Base-by-base conservation (phyloP, 2,329 filamentous ascomycete genomes). In the Aspergillus tanneri region DNA sequence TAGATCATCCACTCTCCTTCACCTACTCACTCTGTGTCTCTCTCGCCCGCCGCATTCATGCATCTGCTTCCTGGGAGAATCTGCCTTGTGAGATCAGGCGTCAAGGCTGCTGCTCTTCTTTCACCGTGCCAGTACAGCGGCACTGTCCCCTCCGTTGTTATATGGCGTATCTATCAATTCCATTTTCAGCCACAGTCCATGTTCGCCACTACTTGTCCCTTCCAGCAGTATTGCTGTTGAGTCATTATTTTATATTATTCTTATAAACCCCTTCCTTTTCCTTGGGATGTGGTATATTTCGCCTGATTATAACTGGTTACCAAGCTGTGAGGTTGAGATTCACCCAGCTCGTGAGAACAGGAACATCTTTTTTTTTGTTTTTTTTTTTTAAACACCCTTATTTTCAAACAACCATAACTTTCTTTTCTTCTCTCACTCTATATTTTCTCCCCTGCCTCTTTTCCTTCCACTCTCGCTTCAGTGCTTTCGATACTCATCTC, bases 71-170 rank as follows among this genome's bases (percentile, higher is more conserved):
- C 50, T 54, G 47, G 45, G 51, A 56, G n/a, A 69, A 52, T 70
- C 66, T 69, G 68, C 67, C 67, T 69, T 65, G 65, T 51, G 60
- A 51, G 54, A 57, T 47, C 53, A 58, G 65, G 60, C 60, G 59
- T 65, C 56, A 60, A 56, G 53, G 52, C 49, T 48, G 56, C 32
- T 48, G 55, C 49, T 63, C 56, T 55, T 58, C 57, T 59, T 54
- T 55, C 48, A 55, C 55, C 51, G 53, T 57, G 45, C 59, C 49
- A 46, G 61, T 64, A 55, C 58, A 47, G 58, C 53, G 56, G 57
- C 54, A 50, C 51, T 22, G 38, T 60, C 46, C 53, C 48, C 57
- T 55, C 58, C 58, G 61, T 63, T 52, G 53, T 59, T 50, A 54
- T 57, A 59, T 59, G 60, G 56, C 54, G 48, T 52, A 50, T 53